A percentile compares a stretch with the other conserved stretches of the same genome.
These are phyloP conservation scores for Trichothecium sympodiale DNA, from an alignment of 2,329 filamentous ascomycete genomes.

Conservation along the genomic window DNA sequence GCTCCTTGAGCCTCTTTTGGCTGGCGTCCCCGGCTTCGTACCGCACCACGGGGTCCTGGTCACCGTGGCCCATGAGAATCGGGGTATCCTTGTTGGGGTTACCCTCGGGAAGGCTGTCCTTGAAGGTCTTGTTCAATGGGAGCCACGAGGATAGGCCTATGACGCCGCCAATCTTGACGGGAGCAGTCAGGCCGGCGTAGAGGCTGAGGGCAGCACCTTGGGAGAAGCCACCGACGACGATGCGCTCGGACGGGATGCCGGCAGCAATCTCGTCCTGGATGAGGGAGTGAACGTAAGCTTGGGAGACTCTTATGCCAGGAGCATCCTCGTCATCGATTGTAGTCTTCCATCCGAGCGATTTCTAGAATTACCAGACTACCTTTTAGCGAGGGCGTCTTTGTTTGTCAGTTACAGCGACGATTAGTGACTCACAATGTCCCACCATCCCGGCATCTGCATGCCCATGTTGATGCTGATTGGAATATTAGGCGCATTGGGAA, in stretches of 20 bases:
- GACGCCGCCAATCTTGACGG: constrained; percentile 72
- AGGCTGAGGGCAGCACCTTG: constrained; percentile 84
- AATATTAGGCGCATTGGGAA: constrained; percentile 81
- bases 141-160: constrained; percentile 79
- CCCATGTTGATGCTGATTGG: constrained; percentile 74
- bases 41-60: constrained; percentile 61
- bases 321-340: constrained; percentile 46
- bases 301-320: constrained; percentile 59
- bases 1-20: constrained; percentile 51
- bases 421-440: constrained; percentile 52
- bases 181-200: constrained; percentile 64
- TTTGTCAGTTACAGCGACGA: neutral
- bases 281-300: constrained; percentile 65
- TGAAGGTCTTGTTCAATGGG: constrained; percentile 44
- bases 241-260: constrained; percentile 71
- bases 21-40: constrained; percentile 59
- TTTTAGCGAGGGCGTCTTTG: neutral
- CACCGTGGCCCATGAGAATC: constrained; percentile 85
- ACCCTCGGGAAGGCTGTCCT: constrained; percentile 21
- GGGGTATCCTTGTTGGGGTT: constrained; percentile 57
- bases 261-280: constrained; percentile 71
- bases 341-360: constrained; percentile 19
- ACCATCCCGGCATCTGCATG: constrained; percentile 79
- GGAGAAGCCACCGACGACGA: constrained; percentile 77
- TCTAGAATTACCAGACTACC: too few species aligned